Evolutionary conservation across 1,139 yeast species (phyloP).

Genomic region (Saccharomyces hybrid): DNA sequence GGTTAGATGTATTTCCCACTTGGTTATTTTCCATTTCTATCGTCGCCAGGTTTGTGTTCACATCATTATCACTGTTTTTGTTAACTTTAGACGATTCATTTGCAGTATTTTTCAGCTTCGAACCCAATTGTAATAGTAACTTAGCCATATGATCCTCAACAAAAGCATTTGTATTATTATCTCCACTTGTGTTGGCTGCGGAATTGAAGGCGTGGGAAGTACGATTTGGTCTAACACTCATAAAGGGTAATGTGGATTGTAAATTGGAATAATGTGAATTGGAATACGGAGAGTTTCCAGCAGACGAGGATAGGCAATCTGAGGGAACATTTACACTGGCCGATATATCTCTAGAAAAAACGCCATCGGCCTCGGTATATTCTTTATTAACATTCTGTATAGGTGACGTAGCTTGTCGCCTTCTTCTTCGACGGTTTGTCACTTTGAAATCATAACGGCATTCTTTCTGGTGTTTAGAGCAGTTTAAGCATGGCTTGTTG

Average conservation of each 20-base stretch:
- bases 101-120: conserved; percentile 3
- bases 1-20: neutral
- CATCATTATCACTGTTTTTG: conserved; percentile 11
- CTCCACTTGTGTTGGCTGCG: neutral
- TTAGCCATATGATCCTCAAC: conserved; percentile 4
- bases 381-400: neutral
- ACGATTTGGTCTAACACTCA: neutral
- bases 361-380: neutral
- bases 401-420: neutral
- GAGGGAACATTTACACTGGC: neutral
- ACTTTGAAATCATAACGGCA: neutral
- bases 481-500: conserved; percentile 85
- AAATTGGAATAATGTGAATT: neutral
- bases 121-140: conserved; percentile 3
- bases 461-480: conserved; percentile 27
- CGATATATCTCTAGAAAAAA: neutral
- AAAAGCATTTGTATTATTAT: neutral
- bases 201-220: conserved; percentile 1
- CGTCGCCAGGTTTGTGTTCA: conserved; percentile 9
- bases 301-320: neutral
- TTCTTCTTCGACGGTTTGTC: neutral
- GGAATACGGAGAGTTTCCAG: neutral
- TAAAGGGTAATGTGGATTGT: neutral
- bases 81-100: conserved; percentile 6
- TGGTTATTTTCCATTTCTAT: neutral